phyloP scores from a whole-genome alignment of 768 basidiomycete species.

The Steccherinum ochraceum region DNA sequence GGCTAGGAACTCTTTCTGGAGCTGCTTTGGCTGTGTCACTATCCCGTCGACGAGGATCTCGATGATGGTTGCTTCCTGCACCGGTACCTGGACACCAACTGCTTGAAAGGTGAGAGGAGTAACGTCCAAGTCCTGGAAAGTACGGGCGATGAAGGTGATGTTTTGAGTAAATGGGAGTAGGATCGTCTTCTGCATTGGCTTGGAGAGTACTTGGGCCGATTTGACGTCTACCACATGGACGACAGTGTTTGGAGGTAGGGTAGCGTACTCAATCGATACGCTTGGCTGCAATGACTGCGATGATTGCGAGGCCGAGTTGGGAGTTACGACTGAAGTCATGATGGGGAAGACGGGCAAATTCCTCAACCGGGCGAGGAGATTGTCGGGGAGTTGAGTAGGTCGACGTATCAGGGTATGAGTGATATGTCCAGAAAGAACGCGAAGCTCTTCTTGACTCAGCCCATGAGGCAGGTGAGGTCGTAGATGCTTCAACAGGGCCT shows the following conservation, averaged over 20 bases:
- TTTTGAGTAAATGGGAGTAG: background rate
- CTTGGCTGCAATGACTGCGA: too few relatives aligned
- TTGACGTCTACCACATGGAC: background rate
- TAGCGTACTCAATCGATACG: background rate
- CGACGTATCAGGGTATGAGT: background rate
- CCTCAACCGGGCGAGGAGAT: background rate
- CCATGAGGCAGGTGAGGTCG: background rate
- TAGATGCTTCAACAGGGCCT: slow-evolving; percentile 1
- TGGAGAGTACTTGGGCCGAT: background rate
- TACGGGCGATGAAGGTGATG: background rate
- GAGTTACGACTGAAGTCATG: background rate
- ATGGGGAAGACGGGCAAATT: slow-evolving; percentile 5
- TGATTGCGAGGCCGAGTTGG: background rate
- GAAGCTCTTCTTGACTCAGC: background rate
- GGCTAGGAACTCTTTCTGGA: background rate
- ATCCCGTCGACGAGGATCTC: background rate
- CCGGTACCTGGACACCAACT: background rate
- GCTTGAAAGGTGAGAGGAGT: background rate
- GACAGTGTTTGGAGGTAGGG: background rate
- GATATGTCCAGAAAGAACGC: background rate
- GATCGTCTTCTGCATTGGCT: background rate
- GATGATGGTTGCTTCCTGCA: background rate
- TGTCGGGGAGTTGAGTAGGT: background rate
- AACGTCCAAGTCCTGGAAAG: background rate
- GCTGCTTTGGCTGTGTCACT: background rate